Evolutionary conservation across 306 rosid species (phyloP), one percentile per base, ranked within the genome.

Genomic region (Cotoneaster glaucophyllus): DNA sequence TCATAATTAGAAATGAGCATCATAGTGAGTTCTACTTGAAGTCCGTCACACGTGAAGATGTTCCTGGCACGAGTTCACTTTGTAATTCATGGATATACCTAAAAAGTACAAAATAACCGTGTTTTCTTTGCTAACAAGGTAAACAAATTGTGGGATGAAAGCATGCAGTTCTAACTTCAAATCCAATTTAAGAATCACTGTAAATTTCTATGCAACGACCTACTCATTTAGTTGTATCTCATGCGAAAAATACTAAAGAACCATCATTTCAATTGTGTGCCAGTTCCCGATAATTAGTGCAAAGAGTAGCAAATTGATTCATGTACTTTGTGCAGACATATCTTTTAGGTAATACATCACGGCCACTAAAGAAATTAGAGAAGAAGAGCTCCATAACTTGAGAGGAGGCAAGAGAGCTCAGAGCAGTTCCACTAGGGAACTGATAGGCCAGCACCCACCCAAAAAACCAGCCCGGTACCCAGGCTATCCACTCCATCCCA

Each of bases 31-130:
- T 93, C 77, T 90, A 80, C 74, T 85, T 93, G 31, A 87, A 59
- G 82, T 81, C 77, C 67, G 73, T 93, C 9, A 89, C 93, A 26
- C 91, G 90, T 8, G 87, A 89, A 57, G 63, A 82, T 73, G 93
- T 90, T 69, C 98, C 96, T 2, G 93, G 85, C 32, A 85, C 68
- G 29, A 57, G 71, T 93, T 77, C 91, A 84, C 34, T 80, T 25
- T 93, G 98, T 87, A 93, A 89, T 84, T 93, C 98, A 6, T 93
- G 98, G 95, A 80, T 93, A 2, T 93, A 90, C 78, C 85, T 11
- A 64, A 85, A 14, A 84, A 82, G 78, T 89, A 91, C 71, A 80
- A 44, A 86, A 75, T 1, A 90, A 85, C 31, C 92, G 98, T 10
- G 57, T 90, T 76, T 93, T 89, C 95, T 93, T 93, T 86, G 66